Evolutionary conservation across 1,284 basidiomycete genomes (phyloP), one percentile per base, ranked within the genome.

Genomic region (Phellinidium pouzarii): DNA sequence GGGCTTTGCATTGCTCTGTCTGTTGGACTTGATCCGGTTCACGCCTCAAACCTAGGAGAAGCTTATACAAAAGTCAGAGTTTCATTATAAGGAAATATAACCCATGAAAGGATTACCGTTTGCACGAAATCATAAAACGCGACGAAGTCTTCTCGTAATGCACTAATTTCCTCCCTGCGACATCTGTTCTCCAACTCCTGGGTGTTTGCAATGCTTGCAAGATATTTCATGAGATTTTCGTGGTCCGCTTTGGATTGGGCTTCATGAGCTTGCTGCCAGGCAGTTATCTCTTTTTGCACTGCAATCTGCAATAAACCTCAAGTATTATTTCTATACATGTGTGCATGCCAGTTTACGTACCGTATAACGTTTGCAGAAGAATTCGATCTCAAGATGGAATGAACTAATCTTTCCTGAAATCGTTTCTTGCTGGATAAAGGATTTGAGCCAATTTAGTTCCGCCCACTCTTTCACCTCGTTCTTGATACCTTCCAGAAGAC

Each of bases 401-500:
- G 59, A 57, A 55, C 67, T 61, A 25, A 78, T 77, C 38, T 71
- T 71, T 27, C 60, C 59, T n/a, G 66, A 60, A 27, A 79, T 69
- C 20, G 73, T 68, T 22, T 59, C 59, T 56, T 79, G 77, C 52
- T 64, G 67, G 22, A 74, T 53, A 55, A 79, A 74, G 2, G 69
- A 66, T 49, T 73, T 62, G 42, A 74, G 37, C 19, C 62, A 62
- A n/a, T 59, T 59, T 48, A 71, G 63, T 34, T 63, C 63, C 12
- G 66, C 64, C 76, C 77, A 79, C 14, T 58, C 63, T 19, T 65
- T 59, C 68, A 77, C 68, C 56, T 60, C 65, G 6, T 55, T 58
- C 47, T 70, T 59, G 20, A 78, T 68, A 42, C 61, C 53, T 2
- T 57, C 19, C 19, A 78, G 60, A 17, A 68, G 68, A 43, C 76